Evolutionary conservation across 768 basidiomycete genomes (phyloP), one percentile per base, ranked within the genome.

Genomic region (Tulasnella sp.): DNA sequence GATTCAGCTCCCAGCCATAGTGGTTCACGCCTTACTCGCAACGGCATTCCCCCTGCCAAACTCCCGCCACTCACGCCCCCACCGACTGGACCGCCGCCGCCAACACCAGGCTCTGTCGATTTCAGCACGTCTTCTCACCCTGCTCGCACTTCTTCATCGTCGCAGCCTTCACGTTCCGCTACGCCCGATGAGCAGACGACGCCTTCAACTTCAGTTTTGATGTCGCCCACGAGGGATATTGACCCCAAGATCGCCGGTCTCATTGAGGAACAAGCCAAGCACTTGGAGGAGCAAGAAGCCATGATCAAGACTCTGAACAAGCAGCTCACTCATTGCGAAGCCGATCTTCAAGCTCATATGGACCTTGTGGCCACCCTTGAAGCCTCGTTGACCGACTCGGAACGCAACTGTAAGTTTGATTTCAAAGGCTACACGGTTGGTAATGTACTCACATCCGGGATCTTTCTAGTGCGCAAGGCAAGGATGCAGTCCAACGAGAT

Each of bases 261-360:
- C 83, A 83, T 96, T 11, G 94, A 94, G 83, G 91, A 93, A 81
- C 94, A 94, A 85, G 85, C 90, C 28, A 93, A 93, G 83, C 91
- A 90, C 72, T 87, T 96, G 50, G 93, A 91, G 18, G 96, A 97
- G 87, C 93, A 95, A 84, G 93, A 95, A 83, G 90, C 89, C 76
- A 96, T 96, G 93, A 95, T 97, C 87, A 94, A 95, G 86, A 96
- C 94, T 34, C 90, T 98, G 82, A 96, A 96, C 86, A 96, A 97
- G 86, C 96, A 96, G 86, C 85, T 98, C 74, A 92, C 91, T n/a
- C 96, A 97, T 85, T 96, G 95, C 84, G 96, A 98, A 86, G 91
- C 90, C 81, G 96, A 98, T 86, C 88, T 97, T 82, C 94, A 96
- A 83, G 92, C 94, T 40, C 95, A 97, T 84, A 95, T 96, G 90